Evolutionary conservation across 352 stramenopile genomes (phyloP).

Genomic region (Aphanomyces euteiches): DNA sequence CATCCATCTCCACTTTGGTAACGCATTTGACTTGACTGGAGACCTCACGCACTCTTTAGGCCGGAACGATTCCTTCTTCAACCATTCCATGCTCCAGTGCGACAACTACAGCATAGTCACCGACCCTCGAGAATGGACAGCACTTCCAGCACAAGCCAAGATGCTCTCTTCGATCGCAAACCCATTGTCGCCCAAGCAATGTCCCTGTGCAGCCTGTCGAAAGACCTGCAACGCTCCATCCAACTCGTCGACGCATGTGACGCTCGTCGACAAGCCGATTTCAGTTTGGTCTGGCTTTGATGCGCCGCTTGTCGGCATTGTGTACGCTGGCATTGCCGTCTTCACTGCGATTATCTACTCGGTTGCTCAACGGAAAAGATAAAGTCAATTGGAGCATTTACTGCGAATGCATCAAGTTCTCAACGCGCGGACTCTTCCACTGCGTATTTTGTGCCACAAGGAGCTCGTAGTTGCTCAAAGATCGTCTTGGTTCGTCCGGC

Average conservation of each 20-base stretch:
- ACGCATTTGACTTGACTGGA: constrained; percentile 41
- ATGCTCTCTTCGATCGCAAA: constrained; percentile 63
- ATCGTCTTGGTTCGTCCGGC: no score
- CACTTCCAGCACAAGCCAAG: constrained; percentile 62
- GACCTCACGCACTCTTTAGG: not conserved
- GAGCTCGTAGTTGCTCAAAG: no score
- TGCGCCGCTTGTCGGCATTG: constrained; percentile 48
- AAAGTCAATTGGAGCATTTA: no score
- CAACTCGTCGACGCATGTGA: constrained; percentile 38
- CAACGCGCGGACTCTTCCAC: no score
- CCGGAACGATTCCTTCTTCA: constrained; percentile 11
- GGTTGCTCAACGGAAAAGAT: no score
- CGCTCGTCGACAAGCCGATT: constrained; percentile 63
- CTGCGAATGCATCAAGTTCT: no score
- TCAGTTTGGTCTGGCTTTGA: constrained; percentile 63
- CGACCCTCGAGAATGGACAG: constrained; percentile 23
- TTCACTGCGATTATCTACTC: constrained; percentile 42
- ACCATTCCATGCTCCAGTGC: constrained; percentile 59
- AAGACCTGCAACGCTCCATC: constrained; percentile 53
- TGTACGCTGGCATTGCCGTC: constrained; percentile 51
- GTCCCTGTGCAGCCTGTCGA: constrained; percentile 66
- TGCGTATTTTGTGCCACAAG: no score
- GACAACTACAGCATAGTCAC: constrained; percentile 71
- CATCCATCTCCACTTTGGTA: constrained; percentile 69
- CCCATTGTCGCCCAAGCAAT: constrained; percentile 51